phyloP scores from a whole-genome alignment of 2,329 filamentous ascomycete species.

The Fusarium xylarioides region DNA sequence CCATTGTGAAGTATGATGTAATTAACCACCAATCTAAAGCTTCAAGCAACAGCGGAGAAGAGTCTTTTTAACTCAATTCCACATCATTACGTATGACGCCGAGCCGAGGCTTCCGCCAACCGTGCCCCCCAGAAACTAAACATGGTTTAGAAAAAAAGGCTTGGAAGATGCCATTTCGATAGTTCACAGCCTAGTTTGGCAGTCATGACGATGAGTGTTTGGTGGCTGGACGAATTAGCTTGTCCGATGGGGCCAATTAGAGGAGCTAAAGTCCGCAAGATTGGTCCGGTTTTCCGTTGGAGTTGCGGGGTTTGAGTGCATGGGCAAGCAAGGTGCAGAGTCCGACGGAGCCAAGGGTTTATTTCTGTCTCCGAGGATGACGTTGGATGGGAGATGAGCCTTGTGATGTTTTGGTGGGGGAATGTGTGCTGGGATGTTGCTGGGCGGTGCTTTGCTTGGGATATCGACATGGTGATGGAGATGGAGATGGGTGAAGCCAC shows the following conservation, averaged over 20 bases:
- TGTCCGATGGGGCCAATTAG: neutral
- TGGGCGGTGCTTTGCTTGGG: neutral
- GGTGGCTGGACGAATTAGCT: neutral
- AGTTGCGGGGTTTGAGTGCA: neutral
- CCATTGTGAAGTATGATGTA: constrained; percentile 11
- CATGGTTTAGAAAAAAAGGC: neutral
- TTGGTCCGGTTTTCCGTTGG: neutral
- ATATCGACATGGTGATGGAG: too few species aligned
- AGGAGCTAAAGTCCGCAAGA: neutral
- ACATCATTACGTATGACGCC: neutral
- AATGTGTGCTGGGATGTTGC: neutral
- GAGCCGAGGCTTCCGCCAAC: neutral
- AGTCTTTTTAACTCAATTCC: neutral
- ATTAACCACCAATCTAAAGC: neutral
- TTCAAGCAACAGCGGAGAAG: neutral
- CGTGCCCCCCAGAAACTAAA: neutral
- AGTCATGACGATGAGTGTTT: neutral
- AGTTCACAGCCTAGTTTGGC: neutral
- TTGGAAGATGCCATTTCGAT: neutral
- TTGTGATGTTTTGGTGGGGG: neutral
- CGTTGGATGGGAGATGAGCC: neutral
- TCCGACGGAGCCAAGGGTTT: neutral
- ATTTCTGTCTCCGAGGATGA: neutral
- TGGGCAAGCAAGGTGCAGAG: too few species aligned
- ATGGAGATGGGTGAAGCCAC: neutral